Base-by-base conservation (phyloP, 331 rosid genomes). In the Saraca asoca region DNA sequence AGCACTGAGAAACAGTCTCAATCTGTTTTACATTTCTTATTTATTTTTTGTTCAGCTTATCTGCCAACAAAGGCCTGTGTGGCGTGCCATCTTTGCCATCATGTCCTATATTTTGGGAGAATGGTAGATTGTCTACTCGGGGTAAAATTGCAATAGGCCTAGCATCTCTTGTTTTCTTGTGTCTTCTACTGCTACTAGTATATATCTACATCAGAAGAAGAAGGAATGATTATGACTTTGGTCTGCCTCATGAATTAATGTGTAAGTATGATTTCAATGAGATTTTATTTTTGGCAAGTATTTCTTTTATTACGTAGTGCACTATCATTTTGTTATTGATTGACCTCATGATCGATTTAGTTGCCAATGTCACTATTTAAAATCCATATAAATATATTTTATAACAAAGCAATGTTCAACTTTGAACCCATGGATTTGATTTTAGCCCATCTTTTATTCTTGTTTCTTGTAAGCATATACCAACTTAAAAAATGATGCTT, bases 81-180 rank as follows among this genome's bases (percentile, higher is more conserved):
- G 98, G 97, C 50, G 91, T 79, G 29, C 88, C 91, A 29, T 68
- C 96, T 65, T 75, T 94, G 49, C 85, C 98, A 12, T 46, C 77
- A 31, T 94, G 98, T 58, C 85, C 97, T 62, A 9, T 93, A 51
- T 90, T 93, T 68, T 93, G 98, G 98, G 85, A 90, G 69, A 75
- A 93, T 37, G 95, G 95, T 14, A 72, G 82, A 74, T 76, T 94
- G 75, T 88, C 98, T 50, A 76, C 66, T 7, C 75, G 29, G 67
- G 97, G 95, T 5, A 93, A 93, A 81, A 71, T 93, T 76, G 97
- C 90, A 9, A 81, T 93, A 58, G 89, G 82, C 70, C 12, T 90
- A 59, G 82, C 96, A 11, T 75, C 83, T 64, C 58, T 78, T 34
- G 50, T 90, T 33, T 53, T 85, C 73, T 73, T 90, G 81, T 84